Base-by-base conservation (phyloP, 1,139 yeast species). In the Kodamaea suecica region DNA sequence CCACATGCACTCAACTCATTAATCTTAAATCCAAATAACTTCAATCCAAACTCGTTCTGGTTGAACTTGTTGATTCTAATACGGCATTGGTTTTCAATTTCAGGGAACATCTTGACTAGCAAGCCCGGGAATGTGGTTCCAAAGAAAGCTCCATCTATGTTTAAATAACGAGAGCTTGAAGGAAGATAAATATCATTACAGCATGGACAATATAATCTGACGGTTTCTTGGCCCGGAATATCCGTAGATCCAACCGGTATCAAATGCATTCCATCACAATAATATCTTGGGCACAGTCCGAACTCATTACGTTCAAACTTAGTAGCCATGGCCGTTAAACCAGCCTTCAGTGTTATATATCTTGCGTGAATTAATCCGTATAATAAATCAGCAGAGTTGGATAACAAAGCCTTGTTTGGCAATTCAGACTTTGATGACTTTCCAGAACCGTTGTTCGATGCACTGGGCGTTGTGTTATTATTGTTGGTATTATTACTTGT, bases 121-220 rank as follows among this genome's bases (percentile, higher is more conserved):
- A 92, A 73, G 2, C 96, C 97, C 0, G 96, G 95, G 63, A 92
- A 92, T 20, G 95, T 82, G 1, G 97, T 87, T 5, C 98, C 98
- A 64, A 94, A 92, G 52, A 83, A 92, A 1, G 97, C 96, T 4
- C 98, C 98, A 58, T 92, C 98, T 33, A 92, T 78, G 53, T 85
- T 85, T 43, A 85, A 66, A 59, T 85, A 90, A 43, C 96, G 71
- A 14, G 94, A 80, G 41, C 88, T 81, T 41, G 83, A 80, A 2
- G 97, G 97, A 38, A 87, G 64, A 59, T 92, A 92, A 29, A 90
- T 72, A 54, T 92, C 98, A 55, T 83, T 80, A 61, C 98, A 92
- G 55, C 94, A 81, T 1, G 98, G 97, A 62, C 98, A 92, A 58
- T 80, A 92, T 36, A 94, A 71, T 48, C 97, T 66, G 27, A 94